Conservation (phyloP, 176 grass and related monocot genomes). For the Typha latifolia region DNA sequence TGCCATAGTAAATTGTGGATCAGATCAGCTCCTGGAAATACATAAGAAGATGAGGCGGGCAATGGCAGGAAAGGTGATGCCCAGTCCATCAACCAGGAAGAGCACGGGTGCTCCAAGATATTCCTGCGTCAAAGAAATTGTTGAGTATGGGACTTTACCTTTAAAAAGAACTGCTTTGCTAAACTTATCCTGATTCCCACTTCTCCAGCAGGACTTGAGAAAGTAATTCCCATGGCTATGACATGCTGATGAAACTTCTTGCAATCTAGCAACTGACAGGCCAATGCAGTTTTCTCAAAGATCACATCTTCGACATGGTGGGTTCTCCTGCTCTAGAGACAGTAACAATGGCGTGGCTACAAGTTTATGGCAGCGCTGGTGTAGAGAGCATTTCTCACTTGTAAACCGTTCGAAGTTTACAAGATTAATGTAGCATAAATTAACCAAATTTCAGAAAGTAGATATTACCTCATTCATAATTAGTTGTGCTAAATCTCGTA, state of each 20-base stretch:
- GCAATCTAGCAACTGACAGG: conserved; percentile 2
- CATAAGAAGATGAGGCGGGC: conserved; percentile 64
- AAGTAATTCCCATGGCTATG: conserved; percentile 27
- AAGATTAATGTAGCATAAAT: too few relatives aligned
- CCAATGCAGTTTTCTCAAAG: background rate
- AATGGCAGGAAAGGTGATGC: conserved; percentile 73
- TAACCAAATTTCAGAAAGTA: too few relatives aligned
- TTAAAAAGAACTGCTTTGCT: conserved; percentile 51
- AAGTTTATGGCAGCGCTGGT: too few relatives aligned
- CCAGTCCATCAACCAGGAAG: conserved; percentile 86
- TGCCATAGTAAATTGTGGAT: conserved; percentile 50
- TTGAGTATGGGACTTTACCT: conserved; percentile 73
- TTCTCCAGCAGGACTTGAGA: conserved; percentile 38
- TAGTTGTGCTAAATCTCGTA: too few relatives aligned
- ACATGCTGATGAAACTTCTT: conserved; percentile 25
- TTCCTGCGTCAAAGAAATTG: conserved; percentile 99
- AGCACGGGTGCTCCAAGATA: conserved; percentile 54
- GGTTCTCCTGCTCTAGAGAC: too few relatives aligned
- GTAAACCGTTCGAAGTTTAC: too few relatives aligned
- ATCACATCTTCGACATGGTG: too few relatives aligned
- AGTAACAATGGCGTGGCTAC: too few relatives aligned
- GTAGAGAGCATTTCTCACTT: too few relatives aligned
- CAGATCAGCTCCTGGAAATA: conserved; percentile 56
- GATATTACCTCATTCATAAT: too few relatives aligned
- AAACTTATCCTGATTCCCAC: conserved; percentile 42